phyloP scores from a whole-genome alignment of 1,139 yeast species.

The Suhomyces kunorum region DNA sequence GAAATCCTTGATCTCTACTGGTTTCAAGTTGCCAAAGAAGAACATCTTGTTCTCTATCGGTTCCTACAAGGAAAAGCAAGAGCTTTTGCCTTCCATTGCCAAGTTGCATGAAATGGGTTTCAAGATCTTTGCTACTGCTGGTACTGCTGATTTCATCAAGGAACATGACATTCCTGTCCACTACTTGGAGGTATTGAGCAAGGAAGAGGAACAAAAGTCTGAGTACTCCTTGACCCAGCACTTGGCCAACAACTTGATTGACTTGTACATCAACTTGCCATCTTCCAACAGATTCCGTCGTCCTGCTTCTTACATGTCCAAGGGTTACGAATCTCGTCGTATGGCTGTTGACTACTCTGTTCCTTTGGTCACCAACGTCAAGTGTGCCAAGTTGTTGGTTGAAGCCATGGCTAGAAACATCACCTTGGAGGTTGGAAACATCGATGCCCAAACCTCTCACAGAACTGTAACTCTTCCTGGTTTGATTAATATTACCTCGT shows the following conservation, averaged over 20 bases:
- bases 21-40: constrained; percentile 93
- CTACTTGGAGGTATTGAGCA: constrained; percentile 83
- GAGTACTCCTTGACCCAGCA: constrained; percentile 96
- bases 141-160: constrained; percentile 97
- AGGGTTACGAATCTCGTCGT: constrained; percentile 98
- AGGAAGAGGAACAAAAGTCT: constrained; percentile 76
- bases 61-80: constrained; percentile 95
- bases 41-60: constrained; percentile 93
- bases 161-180: constrained; percentile 94
- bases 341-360: constrained; percentile 99
- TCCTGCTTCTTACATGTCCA: constrained; percentile 96
- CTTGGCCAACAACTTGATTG: constrained; percentile 94
- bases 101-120: constrained; percentile 82
- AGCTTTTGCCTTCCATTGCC: constrained; percentile 83
- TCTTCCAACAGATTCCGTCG: constrained; percentile 97
- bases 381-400: constrained; percentile 91
- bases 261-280: constrained; percentile 93
- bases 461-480: constrained; percentile 84
- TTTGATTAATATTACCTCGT: constrained; percentile 77
- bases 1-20: constrained; percentile 92
- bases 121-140: constrained; percentile 95
- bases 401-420: constrained; percentile 85
- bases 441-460: constrained; percentile 92
- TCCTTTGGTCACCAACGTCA: constrained; percentile 96
- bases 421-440: constrained; percentile 65